phyloP scores from a whole-genome alignment of 768 basidiomycete species.

The Lactarius pseudohatsudake region DNA sequence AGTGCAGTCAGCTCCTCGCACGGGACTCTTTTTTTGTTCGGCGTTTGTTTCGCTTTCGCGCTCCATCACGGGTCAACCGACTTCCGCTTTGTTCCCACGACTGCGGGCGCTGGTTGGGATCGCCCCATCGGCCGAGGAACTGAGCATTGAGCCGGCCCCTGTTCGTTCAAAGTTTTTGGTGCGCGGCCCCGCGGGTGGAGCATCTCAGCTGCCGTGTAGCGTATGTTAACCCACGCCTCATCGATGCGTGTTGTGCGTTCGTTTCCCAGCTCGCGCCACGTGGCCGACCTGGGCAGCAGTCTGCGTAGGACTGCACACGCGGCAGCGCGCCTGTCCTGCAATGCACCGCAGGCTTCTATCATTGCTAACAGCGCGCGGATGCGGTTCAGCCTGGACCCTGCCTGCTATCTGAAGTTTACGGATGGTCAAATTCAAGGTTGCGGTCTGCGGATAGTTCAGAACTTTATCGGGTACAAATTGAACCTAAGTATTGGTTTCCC shows the following conservation, averaged over 20 bases:
- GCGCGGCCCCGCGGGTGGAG: neutral
- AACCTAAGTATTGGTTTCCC: conserved; percentile 16
- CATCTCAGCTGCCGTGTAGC: neutral
- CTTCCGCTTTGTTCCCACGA: conserved; percentile 10
- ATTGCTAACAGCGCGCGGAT: neutral
- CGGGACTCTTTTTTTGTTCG: conserved; percentile 4
- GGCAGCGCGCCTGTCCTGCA: conserved; percentile 3
- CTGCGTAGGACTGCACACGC: neutral
- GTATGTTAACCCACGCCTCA: neutral
- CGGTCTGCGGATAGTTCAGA: neutral
- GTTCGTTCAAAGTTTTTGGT: neutral
- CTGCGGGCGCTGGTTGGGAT: neutral
- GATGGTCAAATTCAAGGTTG: conserved; percentile 3
- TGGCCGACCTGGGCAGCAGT: conserved; percentile 4
- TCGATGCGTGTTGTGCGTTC: conserved; percentile 14
- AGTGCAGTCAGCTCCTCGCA: conserved; percentile 1
- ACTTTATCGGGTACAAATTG: conserved; percentile 22
- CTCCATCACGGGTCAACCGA: neutral
- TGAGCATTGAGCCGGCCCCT: neutral
- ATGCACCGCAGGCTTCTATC: neutral
- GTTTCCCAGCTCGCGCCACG: conserved; percentile 13
- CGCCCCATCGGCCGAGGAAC: conserved; percentile 1
- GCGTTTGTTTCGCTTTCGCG: conserved; percentile 12
- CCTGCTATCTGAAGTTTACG: neutral
- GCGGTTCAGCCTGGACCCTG: conserved; percentile 3